Evolutionary conservation across 106 monocot genomes (phyloP).

Genomic region (Narthecium ossifragum): DNA sequence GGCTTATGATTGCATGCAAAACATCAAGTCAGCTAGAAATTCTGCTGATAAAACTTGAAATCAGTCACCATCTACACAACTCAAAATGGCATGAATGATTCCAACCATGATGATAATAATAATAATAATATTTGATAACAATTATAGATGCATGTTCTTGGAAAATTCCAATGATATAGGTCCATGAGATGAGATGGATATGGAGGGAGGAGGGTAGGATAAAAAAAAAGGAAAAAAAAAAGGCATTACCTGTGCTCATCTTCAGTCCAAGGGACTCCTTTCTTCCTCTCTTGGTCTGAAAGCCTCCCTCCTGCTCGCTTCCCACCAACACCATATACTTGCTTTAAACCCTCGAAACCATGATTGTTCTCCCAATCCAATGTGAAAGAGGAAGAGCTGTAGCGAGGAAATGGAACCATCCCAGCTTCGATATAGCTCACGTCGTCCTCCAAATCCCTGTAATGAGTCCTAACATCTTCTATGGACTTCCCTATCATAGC

Average conservation of each 20-base stretch:
- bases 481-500: conserved; percentile 33
- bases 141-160: too few relatives aligned
- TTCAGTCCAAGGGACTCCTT: conserved; percentile 90
- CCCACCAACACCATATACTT: conserved; percentile 27
- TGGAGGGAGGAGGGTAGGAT: too few relatives aligned
- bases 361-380: conserved; percentile 40
- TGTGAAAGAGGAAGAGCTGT: conserved; percentile 33
- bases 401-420: conserved; percentile 4
- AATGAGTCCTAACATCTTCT: conserved; percentile 36
- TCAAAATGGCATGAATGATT: too few relatives aligned
- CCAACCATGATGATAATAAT: too few relatives aligned
- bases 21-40: too few relatives aligned
- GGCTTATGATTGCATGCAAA: too few relatives aligned
- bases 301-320: conserved; percentile 30
- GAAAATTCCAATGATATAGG: too few relatives aligned
- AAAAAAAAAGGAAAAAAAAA: too few relatives aligned
- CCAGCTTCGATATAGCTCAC: conserved; percentile 41
- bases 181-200: too few relatives aligned
- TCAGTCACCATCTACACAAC: too few relatives aligned
- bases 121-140: too few relatives aligned
- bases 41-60: too few relatives aligned
- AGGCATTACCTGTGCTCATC: conserved; percentile 87
- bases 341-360: conserved; percentile 22
- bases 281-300: conserved; percentile 79
- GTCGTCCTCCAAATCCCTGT: conserved; percentile 34